Conservation (phyloP, 2,329 filamentous ascomycete species). For the Aspergillus eucalypticola region DNA sequence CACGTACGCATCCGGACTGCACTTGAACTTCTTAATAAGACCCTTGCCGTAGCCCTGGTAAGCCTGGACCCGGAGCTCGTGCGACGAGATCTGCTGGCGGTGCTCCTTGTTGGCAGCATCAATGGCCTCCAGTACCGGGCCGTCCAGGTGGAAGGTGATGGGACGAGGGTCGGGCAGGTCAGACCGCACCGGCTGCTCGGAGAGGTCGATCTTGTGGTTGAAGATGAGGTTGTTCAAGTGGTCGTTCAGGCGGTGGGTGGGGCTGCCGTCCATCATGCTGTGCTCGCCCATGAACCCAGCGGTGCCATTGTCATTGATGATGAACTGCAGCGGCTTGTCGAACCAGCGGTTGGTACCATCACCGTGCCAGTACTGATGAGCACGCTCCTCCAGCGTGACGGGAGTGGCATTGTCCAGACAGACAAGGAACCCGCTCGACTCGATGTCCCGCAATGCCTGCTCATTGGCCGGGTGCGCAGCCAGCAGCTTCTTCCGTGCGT, state of each 20-base stretch:
- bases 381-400: constrained; percentile 91
- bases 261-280: constrained; percentile 99
- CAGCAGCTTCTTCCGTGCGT: constrained; percentile 75
- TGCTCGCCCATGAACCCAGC: constrained; percentile 98
- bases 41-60: constrained; percentile 98
- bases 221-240: constrained; percentile 90
- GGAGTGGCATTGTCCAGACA: constrained; percentile 91
- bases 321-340: constrained; percentile 97
- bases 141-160: constrained; percentile 75
- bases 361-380: constrained; percentile 96
- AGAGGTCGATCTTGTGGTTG: constrained; percentile 90
- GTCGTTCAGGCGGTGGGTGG: constrained; percentile 94
- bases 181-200: constrained; percentile 73
- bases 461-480: constrained; percentile 77
- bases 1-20: constrained; percentile 94
- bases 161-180: constrained; percentile 77
- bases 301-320: constrained; percentile 96
- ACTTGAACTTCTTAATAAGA: constrained; percentile 99
- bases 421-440: constrained; percentile 85
- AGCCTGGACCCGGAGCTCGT: constrained; percentile 89
- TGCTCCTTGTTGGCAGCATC: constrained; percentile 78
- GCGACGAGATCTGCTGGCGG: constrained; percentile 74
- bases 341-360: constrained; percentile 96
- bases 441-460: constrained; percentile 74
- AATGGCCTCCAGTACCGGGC: constrained; percentile 74